Evolutionary conservation across 805 yeast species (phyloP).

Genomic region (Lachancea sp.): DNA sequence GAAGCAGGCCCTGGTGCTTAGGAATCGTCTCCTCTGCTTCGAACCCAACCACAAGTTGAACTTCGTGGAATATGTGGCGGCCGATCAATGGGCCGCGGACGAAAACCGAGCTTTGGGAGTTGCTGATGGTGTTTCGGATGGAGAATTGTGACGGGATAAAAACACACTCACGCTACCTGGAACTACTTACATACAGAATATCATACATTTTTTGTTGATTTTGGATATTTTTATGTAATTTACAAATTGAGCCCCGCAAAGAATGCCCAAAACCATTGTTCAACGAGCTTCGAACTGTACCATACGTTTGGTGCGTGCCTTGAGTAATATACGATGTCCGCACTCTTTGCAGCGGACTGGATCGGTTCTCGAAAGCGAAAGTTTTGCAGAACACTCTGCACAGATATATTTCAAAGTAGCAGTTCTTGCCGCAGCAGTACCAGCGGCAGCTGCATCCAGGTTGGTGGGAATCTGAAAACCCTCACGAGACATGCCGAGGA

Average conservation of each 20-base stretch:
- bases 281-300: slow-evolving; percentile 79
- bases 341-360: slow-evolving; percentile 98
- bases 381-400: slow-evolving; percentile 90
- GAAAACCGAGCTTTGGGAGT: slow-evolving; percentile 5
- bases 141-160: too few species aligned
- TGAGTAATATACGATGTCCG: slow-evolving; percentile 95
- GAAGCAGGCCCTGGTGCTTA: slow-evolving; percentile 11
- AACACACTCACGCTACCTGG: too few species aligned
- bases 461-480: slow-evolving; percentile 81
- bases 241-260: neutral
- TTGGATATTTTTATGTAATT: neutral
- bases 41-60: slow-evolving; percentile 10
- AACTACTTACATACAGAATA: too few species aligned
- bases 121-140: neutral
- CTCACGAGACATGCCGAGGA: slow-evolving; percentile 53
- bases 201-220: neutral
- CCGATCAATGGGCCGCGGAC: slow-evolving; percentile 13
- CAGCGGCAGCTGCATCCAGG: slow-evolving; percentile 81
- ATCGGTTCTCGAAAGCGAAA: slow-evolving; percentile 84
- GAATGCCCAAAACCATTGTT: slow-evolving; percentile 4
- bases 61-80: slow-evolving; percentile 9
- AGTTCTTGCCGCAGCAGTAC: slow-evolving; percentile 58
- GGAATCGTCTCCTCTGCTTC: slow-evolving; percentile 14
- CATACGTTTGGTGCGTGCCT: slow-evolving; percentile 97
- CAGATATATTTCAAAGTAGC: slow-evolving; percentile 91